Evolutionary conservation across 768 basidiomycete genomes (phyloP).

Genomic region (Amanita molliuscula): DNA sequence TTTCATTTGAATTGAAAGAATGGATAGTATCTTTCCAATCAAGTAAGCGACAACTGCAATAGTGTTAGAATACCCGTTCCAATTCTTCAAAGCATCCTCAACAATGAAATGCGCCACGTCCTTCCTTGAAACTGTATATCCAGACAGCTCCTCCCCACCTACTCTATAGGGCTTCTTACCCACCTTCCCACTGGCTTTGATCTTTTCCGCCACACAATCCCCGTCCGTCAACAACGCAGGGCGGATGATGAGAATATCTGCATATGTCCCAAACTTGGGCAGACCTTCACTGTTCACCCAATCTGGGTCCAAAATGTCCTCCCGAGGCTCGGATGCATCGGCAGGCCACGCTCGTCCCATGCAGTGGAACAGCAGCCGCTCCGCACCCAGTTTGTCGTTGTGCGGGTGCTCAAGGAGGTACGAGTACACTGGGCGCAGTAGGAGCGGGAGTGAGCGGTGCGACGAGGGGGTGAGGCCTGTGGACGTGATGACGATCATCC

Average conservation of each 20-base stretch:
- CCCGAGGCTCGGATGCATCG: conserved; percentile 24
- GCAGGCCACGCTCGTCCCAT: conserved; percentile 42
- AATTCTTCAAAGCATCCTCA: too few species aligned
- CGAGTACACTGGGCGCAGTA: conserved; percentile 38
- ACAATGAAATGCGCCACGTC: conserved; percentile 68
- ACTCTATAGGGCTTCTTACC: conserved; percentile 29
- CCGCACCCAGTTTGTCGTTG: conserved; percentile 51
- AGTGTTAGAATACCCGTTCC: too few species aligned
- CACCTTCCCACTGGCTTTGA: conserved; percentile 7
- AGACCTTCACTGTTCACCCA: conserved; percentile 35
- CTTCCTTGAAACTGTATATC: conserved; percentile 47
- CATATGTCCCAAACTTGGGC: conserved; percentile 32
- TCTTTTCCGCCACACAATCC: conserved; percentile 30
- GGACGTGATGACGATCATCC: conserved; percentile 44
- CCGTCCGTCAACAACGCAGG: conserved; percentile 54
- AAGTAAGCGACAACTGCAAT: too few species aligned
- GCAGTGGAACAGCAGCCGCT: conserved; percentile 37
- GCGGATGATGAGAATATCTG: conserved; percentile 39
- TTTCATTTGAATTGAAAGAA: too few species aligned
- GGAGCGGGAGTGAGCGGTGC: conserved; percentile 34
- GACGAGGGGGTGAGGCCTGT: conserved; percentile 38
- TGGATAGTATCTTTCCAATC: too few species aligned
- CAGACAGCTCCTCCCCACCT: conserved; percentile 29
- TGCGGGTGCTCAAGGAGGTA: conserved; percentile 36
- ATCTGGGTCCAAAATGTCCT: conserved; percentile 29